Percentiles rank a stretch among this genome's conserved stretches.
phyloP scores from a whole-genome alignment of 1,284 basidiomycete genomes.

The Rhodotorula sp. region DNA sequence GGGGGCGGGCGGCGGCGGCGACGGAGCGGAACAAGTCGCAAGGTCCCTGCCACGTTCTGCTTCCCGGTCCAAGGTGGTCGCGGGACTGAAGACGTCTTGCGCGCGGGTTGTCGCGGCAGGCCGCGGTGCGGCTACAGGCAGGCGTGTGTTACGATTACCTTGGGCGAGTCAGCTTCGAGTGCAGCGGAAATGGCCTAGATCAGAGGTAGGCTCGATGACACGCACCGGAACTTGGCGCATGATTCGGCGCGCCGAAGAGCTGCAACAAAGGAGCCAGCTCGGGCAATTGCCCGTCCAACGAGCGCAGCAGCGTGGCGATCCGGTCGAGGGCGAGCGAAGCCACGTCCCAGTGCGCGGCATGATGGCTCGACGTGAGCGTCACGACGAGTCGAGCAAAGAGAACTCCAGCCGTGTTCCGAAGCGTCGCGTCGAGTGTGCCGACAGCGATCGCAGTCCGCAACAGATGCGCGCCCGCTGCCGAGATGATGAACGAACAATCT shows the following conservation, averaged over 20 bases:
- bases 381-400: conserved; percentile 26
- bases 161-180: no score
- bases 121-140: neutral
- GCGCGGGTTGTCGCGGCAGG: neutral
- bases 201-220: no score
- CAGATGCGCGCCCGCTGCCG: conserved; percentile 42
- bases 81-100: no score
- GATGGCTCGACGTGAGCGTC: conserved; percentile 28
- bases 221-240: conserved; percentile 1
- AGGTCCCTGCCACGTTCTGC: neutral
- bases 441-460: conserved; percentile 38
- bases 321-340: conserved; percentile 44
- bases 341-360: conserved; percentile 44
- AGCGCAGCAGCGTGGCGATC: conserved; percentile 29
- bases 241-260: conserved; percentile 18
- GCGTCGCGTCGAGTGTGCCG: conserved; percentile 13
- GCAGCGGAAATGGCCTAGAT: no score
- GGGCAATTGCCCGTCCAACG: conserved; percentile 9
- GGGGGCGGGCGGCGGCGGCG: neutral
- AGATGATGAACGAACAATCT: conserved; percentile 47
- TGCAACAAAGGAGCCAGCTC: conserved; percentile 11
- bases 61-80: no score
- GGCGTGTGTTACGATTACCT: neutral
- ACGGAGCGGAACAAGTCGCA: neutral
- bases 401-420: conserved; percentile 15